Conservation (phyloP, 495 filamentous ascomycete species). For the Pyronema domesticum region DNA sequence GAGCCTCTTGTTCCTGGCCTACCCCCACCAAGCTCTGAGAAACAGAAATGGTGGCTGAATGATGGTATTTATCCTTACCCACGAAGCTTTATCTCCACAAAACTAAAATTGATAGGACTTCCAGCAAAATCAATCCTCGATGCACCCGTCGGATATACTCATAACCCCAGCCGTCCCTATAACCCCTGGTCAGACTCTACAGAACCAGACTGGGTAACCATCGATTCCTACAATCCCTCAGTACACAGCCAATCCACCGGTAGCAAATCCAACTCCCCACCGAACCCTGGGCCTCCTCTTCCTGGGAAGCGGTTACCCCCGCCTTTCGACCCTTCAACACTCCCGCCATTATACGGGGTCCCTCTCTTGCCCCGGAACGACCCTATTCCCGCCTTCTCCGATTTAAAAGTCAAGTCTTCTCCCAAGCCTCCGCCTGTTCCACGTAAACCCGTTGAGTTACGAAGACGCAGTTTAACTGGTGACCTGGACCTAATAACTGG, state of each 20-base stretch:
- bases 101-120: conserved; percentile 34
- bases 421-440: not conserved
- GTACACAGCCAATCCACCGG: conserved; percentile 30
- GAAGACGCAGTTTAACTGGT: not conserved
- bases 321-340: conserved; percentile 32
- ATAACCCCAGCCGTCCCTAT: conserved; percentile 53
- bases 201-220: conserved; percentile 62
- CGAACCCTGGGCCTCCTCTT: not conserved
- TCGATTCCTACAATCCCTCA: conserved; percentile 35
- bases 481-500: not conserved
- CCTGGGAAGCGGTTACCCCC: conserved; percentile 35
- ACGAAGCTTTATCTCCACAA: not conserved
- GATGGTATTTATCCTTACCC: conserved; percentile 34
- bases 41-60: conserved; percentile 87
- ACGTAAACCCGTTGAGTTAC: not conserved
- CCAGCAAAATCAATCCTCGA: conserved; percentile 53
- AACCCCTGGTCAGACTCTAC: conserved; percentile 61
- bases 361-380: not conserved
- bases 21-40: conserved; percentile 78
- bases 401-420: not conserved
- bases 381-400: not conserved
- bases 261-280: conserved; percentile 13
- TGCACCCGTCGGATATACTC: conserved; percentile 43
- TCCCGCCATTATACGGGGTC: conserved; percentile 11
- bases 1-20: conserved; percentile 61